A percentile compares a stretch with the other conserved stretches of the same genome.
phyloP scores from a whole-genome alignment of 2,329 filamentous ascomycete species.

The Aspergillus sclerotialis region DNA sequence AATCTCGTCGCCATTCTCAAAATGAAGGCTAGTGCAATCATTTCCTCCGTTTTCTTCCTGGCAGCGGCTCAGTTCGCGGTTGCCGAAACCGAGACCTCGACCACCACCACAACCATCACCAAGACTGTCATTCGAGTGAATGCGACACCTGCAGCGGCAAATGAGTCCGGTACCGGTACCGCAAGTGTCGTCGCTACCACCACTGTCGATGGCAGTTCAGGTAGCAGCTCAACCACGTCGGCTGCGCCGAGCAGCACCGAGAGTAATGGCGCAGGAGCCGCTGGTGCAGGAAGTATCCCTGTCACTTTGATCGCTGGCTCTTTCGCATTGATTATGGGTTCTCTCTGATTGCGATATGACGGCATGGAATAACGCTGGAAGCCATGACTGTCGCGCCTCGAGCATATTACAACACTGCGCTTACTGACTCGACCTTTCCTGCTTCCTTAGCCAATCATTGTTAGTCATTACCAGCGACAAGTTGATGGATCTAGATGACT shows the following conservation, averaged over 20 bases:
- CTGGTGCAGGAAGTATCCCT: constrained; percentile 6
- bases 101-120: constrained; percentile 29
- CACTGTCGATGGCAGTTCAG: constrained; percentile 4
- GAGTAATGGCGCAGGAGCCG: not conserved
- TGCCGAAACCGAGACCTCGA: constrained; percentile 20
- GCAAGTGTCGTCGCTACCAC: constrained; percentile 16
- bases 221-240: not conserved
- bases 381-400: no score
- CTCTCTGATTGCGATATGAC: constrained; percentile 18
- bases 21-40: constrained; percentile 31
- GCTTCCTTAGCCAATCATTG: no score
- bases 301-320: constrained; percentile 30
- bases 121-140: constrained; percentile 41
- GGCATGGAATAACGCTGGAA: no score
- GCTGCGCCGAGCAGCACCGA: not conserved
- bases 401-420: no score
- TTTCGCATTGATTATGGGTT: constrained; percentile 30
- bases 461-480: no score
- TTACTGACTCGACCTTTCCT: no score
- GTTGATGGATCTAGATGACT: no score
- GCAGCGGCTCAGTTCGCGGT: constrained; percentile 24
- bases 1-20: constrained; percentile 7
- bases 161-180: constrained; percentile 9
- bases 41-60: constrained; percentile 29
- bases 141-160: constrained; percentile 25